Evolutionary conservation across 202 grass and related monocot genomes (phyloP).

Genomic region (Zizania palustris): DNA sequence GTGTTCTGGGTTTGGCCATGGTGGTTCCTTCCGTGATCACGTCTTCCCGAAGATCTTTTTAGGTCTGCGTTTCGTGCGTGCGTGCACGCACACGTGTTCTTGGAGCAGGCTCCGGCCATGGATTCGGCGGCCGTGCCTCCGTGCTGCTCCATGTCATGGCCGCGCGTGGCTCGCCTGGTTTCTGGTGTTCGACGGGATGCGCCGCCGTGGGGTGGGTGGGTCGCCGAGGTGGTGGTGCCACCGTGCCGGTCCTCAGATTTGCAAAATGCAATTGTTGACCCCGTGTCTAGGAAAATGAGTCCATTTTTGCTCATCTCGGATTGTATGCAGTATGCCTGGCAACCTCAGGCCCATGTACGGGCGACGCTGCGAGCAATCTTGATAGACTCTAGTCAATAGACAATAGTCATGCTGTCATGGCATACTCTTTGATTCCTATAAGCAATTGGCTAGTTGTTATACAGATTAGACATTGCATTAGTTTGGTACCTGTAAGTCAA

Average conservation of each 20-base stretch:
- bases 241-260: not conserved
- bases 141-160: conserved; percentile 16
- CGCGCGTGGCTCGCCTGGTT: not conserved
- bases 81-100: not conserved
- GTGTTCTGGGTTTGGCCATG: conserved; percentile 2
- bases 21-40: conserved; percentile 38
- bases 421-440: conserved; percentile 38
- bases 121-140: conserved; percentile 9
- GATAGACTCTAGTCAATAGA: conserved; percentile 12
- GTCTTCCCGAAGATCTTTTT: not conserved
- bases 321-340: conserved; percentile 3
- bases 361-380: not conserved
- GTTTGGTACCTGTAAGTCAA: conserved; percentile 27
- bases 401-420: no score
- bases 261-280: conserved; percentile 22
- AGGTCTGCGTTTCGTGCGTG: not conserved
- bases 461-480: conserved; percentile 31
- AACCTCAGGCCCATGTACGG: no score
- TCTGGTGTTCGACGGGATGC: not conserved
- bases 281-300: not conserved
- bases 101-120: conserved; percentile 31
- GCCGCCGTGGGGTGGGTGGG: not conserved
- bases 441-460: conserved; percentile 33
- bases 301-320: conserved; percentile 8
- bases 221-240: conserved; percentile 4